phyloP scores from a whole-genome alignment of 1,139 yeast species.

The Hanseniaspora sp. region DNA sequence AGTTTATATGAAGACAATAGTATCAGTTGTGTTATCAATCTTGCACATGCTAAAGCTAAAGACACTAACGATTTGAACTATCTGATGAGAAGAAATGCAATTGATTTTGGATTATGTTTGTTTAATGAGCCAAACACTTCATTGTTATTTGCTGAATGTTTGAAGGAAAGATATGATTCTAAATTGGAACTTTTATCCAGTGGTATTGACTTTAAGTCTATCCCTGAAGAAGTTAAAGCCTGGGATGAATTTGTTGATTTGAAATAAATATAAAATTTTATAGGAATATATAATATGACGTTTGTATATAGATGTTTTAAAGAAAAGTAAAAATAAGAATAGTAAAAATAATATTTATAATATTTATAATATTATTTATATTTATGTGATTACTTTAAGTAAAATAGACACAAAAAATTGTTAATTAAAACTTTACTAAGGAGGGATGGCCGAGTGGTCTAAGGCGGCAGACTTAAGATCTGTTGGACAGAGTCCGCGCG shows the following conservation, averaged over 20 bases:
- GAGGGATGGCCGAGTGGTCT: constrained; percentile 19
- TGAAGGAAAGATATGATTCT: constrained; percentile 57
- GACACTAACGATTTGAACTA: constrained; percentile 76
- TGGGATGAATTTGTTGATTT: constrained; percentile 85
- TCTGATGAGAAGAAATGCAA: constrained; percentile 97
- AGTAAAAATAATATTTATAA: background rate
- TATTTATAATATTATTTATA: background rate
- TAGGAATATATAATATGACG: no score
- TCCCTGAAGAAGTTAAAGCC: constrained; percentile 79
- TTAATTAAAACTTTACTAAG: background rate
- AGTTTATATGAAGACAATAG: constrained; percentile 82
- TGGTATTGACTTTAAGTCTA: constrained; percentile 24
- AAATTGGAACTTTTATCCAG: constrained; percentile 34
- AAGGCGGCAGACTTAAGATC: constrained; percentile 18
- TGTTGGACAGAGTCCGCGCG: constrained; percentile 43
- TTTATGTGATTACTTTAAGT: no score
- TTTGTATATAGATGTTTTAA: background rate
- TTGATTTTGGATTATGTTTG: constrained; percentile 91
- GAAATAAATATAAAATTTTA: background rate
- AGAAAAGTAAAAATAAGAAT: background rate
- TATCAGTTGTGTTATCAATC: constrained; percentile 78
- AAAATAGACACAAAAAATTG: background rate
- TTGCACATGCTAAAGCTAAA: constrained; percentile 84
- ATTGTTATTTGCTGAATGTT: constrained; percentile 70
- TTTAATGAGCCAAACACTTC: constrained; percentile 96